Percentiles rank a stretch among this genome's conserved stretches.
phyloP scores from a whole-genome alignment of 306 rosid species.

The Amphicarpaea edgeworthii region DNA sequence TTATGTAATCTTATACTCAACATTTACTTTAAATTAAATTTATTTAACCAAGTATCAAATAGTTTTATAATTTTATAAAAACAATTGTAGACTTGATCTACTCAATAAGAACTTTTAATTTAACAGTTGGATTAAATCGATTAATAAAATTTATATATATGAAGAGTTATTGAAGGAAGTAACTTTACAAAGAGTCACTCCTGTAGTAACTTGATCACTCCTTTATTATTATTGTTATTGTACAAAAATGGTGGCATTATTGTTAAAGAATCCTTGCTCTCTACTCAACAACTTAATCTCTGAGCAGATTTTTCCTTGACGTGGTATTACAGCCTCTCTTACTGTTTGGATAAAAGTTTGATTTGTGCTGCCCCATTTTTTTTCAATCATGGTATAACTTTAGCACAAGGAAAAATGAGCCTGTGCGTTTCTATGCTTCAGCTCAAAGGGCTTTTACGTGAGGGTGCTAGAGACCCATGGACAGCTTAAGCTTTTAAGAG shows the following conservation, averaged over 20 bases:
- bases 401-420: conserved; percentile 2
- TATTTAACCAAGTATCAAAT: neutral
- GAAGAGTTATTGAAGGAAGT: neutral
- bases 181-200: neutral
- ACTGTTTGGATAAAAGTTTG: conserved; percentile 21
- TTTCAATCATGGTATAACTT: conserved; percentile 1
- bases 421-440: conserved; percentile 11
- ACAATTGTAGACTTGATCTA: neutral
- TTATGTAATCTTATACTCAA: neutral
- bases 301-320: neutral
- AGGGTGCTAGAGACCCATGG: neutral
- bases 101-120: neutral
- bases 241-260: neutral
- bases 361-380: neutral
- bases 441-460: conserved; percentile 11
- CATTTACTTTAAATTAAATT: neutral
- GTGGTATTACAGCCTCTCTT: conserved; percentile 26
- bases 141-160: neutral
- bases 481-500: neutral
- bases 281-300: neutral
- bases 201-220: too few relatives aligned
- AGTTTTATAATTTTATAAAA: conserved; percentile 1
- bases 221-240: too few relatives aligned
- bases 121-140: neutral
- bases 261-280: neutral